Evolutionary conservation across 805 yeast species (phyloP).

Genomic region (Hanseniaspora mollemarum): DNA sequence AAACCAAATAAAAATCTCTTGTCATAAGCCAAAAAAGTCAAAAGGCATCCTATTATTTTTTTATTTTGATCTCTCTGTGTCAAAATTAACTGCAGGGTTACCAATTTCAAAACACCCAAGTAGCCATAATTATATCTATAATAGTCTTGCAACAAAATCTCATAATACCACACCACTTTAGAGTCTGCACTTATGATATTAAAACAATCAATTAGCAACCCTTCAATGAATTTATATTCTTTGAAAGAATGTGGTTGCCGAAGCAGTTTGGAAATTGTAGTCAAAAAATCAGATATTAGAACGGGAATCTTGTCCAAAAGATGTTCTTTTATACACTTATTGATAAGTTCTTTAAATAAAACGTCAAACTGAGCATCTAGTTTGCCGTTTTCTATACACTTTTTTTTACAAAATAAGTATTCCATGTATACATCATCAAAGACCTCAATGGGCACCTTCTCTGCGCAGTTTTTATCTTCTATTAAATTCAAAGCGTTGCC

Average conservation of each 20-base stretch:
- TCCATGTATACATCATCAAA: neutral
- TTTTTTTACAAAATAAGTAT: neutral
- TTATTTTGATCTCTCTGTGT: neutral
- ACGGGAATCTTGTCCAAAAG: neutral
- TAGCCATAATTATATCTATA: constrained; percentile 1
- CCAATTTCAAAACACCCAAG: constrained; percentile 2
- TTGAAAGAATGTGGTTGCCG: neutral
- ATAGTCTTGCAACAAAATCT: constrained; percentile 6
- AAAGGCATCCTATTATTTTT: neutral
- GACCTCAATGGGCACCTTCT: neutral
- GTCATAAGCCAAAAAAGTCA: constrained; percentile 5
- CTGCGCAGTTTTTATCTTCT: neutral
- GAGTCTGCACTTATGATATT: neutral
- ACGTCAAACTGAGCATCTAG: neutral
- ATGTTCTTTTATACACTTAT: constrained; percentile 9
- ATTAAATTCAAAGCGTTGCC: neutral
- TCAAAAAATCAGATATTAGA: neutral
- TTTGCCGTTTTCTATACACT: neutral
- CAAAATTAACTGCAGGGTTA: constrained; percentile 2
- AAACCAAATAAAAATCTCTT: constrained; percentile 12
- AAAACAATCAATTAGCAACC: constrained; percentile 1
- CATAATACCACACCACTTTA: neutral
- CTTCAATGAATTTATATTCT: neutral
- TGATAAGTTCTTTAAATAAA: neutral
- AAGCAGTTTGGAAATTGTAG: neutral